Evolutionary conservation across 208 protist genomes (phyloP).

Genomic region (Ichthyophonus hoferi): DNA sequence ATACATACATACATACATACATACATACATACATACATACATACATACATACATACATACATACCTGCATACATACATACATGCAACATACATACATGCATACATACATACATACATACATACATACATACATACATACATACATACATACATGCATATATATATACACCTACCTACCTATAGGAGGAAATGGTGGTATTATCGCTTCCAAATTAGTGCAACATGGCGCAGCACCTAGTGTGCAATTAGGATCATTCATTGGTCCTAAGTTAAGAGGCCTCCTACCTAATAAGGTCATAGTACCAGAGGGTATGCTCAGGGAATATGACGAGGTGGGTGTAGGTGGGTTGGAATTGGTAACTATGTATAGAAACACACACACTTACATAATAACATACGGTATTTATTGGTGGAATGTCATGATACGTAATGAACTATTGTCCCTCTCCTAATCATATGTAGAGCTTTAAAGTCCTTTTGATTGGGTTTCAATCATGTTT

Average conservation of each 20-base stretch:
- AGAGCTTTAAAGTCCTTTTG: no score
- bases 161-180: background rate
- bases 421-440: no score
- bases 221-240: background rate
- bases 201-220: background rate
- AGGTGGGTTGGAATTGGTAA: background rate
- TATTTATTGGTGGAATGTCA: no score
- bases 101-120: background rate
- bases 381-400: no score
- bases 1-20: no score
- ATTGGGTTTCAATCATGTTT: no score
- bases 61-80: no score
- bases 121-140: background rate
- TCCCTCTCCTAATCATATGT: no score
- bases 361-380: no score
- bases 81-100: background rate
- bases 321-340: constrained; percentile 1
- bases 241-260: background rate
- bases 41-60: no score
- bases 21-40: no score
- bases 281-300: background rate
- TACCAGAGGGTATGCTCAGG: background rate
- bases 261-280: background rate
- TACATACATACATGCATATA: background rate
- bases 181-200: background rate